These are phyloP conservation scores for Dactylella cylindrospora DNA, from an alignment of 2,329 filamentous ascomycete genomes.

Conservation along the genomic window DNA sequence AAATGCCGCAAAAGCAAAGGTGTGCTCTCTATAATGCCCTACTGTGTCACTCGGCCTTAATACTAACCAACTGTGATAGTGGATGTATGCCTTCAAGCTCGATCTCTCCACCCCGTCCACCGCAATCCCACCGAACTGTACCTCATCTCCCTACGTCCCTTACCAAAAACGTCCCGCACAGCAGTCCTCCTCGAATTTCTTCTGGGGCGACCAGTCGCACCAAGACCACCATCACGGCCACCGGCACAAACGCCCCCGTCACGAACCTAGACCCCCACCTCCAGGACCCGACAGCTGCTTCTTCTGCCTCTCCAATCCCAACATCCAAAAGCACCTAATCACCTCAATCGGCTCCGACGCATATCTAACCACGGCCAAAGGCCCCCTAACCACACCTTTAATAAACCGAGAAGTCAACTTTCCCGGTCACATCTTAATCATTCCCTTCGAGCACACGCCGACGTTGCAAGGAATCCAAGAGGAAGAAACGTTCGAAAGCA, in stretches of 20 bases:
- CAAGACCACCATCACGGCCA: slow-evolving; percentile 53
- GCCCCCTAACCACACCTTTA: slow-evolving; percentile 71
- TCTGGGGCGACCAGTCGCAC: slow-evolving; percentile 55
- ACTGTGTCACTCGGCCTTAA: neutral
- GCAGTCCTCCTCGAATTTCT: slow-evolving; percentile 57
- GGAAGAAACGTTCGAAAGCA: slow-evolving; percentile 54
- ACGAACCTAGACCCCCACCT: slow-evolving; percentile 59
- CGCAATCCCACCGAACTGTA: slow-evolving; percentile 69
- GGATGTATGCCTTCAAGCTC: slow-evolving; percentile 65
- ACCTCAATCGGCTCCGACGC: slow-evolving; percentile 82
- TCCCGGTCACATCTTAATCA: slow-evolving; percentile 85
- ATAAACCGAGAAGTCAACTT: slow-evolving; percentile 69
- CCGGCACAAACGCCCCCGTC: slow-evolving; percentile 55
- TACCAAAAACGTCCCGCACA: slow-evolving; percentile 54
- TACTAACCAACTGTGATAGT: slow-evolving; percentile 48
- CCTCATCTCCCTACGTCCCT: slow-evolving; percentile 72
- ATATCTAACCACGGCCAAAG: slow-evolving; percentile 90
- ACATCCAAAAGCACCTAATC: slow-evolving; percentile 81
- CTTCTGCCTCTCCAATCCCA: slow-evolving; percentile 89
- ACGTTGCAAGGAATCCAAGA: slow-evolving; percentile 70
- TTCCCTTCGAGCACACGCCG: slow-evolving; percentile 78
- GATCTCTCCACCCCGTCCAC: slow-evolving; percentile 63
- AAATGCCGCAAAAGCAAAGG: slow-evolving; percentile 75
- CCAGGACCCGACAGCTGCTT: slow-evolving; percentile 80
- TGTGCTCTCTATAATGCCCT: slow-evolving; percentile 56